These are phyloP conservation scores for Saccharomyces hybrid DNA, from an alignment of 1,139 yeast genomes.

Conservation along the genomic window DNA sequence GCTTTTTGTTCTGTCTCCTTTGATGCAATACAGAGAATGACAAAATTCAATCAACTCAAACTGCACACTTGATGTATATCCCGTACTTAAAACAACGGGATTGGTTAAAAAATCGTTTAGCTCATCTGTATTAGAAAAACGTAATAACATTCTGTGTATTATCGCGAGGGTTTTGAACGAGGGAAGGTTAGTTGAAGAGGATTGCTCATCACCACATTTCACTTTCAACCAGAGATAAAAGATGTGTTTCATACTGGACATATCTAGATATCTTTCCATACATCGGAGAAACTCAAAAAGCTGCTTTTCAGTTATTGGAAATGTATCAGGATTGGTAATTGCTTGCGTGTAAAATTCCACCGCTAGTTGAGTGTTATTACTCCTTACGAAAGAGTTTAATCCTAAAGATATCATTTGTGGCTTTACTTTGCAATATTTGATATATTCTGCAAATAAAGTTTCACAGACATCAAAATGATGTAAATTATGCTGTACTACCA, in stretches of 20 bases:
- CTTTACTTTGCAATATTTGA: slow-evolving; percentile 18
- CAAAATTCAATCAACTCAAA: slow-evolving; percentile 14
- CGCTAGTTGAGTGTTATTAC: slow-evolving; percentile 25
- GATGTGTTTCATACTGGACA: slow-evolving; percentile 16
- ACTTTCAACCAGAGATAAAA: slow-evolving; percentile 21
- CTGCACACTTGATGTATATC: slow-evolving; percentile 13
- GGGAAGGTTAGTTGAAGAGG: slow-evolving; percentile 6
- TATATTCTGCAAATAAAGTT: slow-evolving; percentile 23
- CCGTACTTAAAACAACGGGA: slow-evolving; percentile 10
- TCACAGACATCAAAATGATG: slow-evolving; percentile 22
- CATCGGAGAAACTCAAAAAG: slow-evolving; percentile 15
- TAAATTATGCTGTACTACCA: slow-evolving; percentile 16
- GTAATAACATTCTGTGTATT: slow-evolving; percentile 14
- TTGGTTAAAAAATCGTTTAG: slow-evolving; percentile 11
- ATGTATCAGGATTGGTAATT: slow-evolving; percentile 24
- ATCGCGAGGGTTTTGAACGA: slow-evolving; percentile 9
- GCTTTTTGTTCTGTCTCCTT: slow-evolving; percentile 8
- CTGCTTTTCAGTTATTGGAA: slow-evolving; percentile 17
- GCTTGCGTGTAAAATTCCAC: slow-evolving; percentile 28
- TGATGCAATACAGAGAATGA: neutral
- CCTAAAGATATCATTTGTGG: slow-evolving; percentile 21
- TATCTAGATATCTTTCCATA: slow-evolving; percentile 15
- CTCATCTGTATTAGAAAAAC: slow-evolving; percentile 8
- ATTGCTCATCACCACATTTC: slow-evolving; percentile 5
- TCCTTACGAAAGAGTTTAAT: slow-evolving; percentile 23